phyloP scores from a whole-genome alignment of 768 basidiomycete genomes.

The Mycena crocata region DNA sequence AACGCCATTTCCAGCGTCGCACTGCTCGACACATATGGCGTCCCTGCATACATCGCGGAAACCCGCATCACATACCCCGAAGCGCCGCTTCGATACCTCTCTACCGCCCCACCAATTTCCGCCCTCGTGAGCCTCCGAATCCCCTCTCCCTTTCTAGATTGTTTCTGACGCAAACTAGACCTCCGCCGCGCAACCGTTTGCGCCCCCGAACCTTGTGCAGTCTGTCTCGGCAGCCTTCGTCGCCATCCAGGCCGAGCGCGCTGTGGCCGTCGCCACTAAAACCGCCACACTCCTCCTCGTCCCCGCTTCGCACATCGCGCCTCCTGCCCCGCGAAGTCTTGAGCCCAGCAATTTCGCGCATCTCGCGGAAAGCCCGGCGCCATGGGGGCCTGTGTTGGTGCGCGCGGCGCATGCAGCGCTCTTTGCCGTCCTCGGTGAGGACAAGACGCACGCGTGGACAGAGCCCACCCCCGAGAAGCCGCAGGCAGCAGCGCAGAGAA shows the following conservation, averaged over 20 bases:
- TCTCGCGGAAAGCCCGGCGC: constrained; percentile 46
- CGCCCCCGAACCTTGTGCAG: constrained; percentile 69
- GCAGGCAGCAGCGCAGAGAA: constrained; percentile 1
- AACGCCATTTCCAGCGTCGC: constrained; percentile 50
- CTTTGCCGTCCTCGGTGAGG: constrained; percentile 48
- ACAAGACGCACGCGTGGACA: constrained; percentile 14
- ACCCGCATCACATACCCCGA: constrained; percentile 49
- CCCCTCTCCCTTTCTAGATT: constrained; percentile 24
- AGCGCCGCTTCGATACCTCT: constrained; percentile 67
- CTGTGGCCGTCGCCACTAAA: too few relatives aligned
- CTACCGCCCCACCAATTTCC: constrained; percentile 36
- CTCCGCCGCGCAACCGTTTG: constrained; percentile 51
- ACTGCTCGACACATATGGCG: constrained; percentile 65
- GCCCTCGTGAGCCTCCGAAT: constrained; percentile 5
- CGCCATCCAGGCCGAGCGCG: constrained; percentile 44
- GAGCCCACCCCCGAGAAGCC: constrained; percentile 17
- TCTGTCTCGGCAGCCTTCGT: constrained; percentile 67
- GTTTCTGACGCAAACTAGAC: constrained; percentile 40
- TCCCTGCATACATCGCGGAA: constrained; percentile 58
- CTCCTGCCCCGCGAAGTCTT: constrained; percentile 55
- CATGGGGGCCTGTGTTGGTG: constrained; percentile 51
- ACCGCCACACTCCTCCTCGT: constrained; percentile 59
- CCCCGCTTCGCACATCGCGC: constrained; percentile 58
- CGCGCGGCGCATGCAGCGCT: constrained; percentile 50
- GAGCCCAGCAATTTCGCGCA: constrained; percentile 45